phyloP scores from a whole-genome alignment of 2,329 filamentous ascomycete genomes.

The Drechslerella dactyloides region DNA sequence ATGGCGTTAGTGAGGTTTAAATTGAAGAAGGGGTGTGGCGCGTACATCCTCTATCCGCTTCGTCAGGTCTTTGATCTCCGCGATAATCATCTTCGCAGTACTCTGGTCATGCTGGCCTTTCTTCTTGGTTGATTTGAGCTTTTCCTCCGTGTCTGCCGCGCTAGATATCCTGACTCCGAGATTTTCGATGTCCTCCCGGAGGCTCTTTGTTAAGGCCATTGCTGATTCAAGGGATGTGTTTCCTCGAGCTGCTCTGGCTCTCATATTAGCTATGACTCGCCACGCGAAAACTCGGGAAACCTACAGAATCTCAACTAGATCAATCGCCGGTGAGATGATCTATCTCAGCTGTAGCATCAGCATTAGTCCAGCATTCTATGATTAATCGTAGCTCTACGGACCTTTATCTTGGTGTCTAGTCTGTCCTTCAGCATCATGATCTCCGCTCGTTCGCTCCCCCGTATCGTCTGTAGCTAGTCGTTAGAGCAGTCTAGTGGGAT shows the following conservation, averaged over 20 bases:
- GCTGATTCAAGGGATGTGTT: slow-evolving; percentile 84
- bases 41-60: slow-evolving; percentile 76
- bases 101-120: slow-evolving; percentile 66
- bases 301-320: slow-evolving; percentile 88
- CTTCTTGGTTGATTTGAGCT: slow-evolving; percentile 61
- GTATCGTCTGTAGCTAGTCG: slow-evolving; percentile 64
- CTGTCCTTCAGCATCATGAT: slow-evolving; percentile 73
- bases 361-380: slow-evolving; percentile 21
- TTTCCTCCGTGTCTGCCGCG: slow-evolving; percentile 68
- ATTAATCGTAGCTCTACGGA: slow-evolving; percentile 25
- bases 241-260: slow-evolving; percentile 69
- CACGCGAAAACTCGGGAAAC: slow-evolving; percentile 52
- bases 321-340: slow-evolving; percentile 88
- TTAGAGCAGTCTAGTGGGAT: slow-evolving; percentile 12
- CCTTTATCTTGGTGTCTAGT: slow-evolving; percentile 80
- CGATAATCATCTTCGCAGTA: slow-evolving; percentile 73
- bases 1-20: slow-evolving; percentile 13
- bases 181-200: slow-evolving; percentile 81
- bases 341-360: slow-evolving; percentile 56
- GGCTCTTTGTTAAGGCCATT: slow-evolving; percentile 77
- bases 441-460: slow-evolving; percentile 74
- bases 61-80: slow-evolving; percentile 76
- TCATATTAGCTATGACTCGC: slow-evolving; percentile 40
- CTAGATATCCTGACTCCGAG: slow-evolving; percentile 76
- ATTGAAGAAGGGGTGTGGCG: neutral